A percentile compares a stretch with the other conserved stretches of the same genome.
These are phyloP conservation scores for Herpetospermum pedunculosum DNA, from an alignment of 306 rosid genomes.

Conservation along the genomic window DNA sequence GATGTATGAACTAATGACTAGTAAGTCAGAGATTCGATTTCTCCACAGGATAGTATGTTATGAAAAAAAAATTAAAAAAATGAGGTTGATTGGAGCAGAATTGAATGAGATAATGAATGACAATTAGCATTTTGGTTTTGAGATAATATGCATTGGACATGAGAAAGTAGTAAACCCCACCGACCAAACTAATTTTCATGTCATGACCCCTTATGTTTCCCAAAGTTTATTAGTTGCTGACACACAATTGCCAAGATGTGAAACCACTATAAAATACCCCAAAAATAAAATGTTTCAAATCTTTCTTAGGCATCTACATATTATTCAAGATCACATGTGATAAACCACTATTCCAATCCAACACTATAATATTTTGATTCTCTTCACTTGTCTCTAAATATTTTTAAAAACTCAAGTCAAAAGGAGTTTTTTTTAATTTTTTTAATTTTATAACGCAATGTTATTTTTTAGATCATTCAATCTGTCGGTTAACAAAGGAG, in stretches of 20 bases:
- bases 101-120: not conserved
- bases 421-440: not conserved
- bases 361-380: not conserved
- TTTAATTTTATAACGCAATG: not conserved
- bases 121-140: not conserved
- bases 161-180: not conserved
- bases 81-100: not conserved
- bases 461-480: not conserved
- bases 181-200: not conserved
- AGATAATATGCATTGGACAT: not conserved
- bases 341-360: not conserved
- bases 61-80: too few species aligned
- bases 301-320: not conserved
- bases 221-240: not conserved
- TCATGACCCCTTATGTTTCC: not conserved
- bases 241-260: slow-evolving; percentile 3
- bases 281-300: not conserved
- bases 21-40: too few species aligned
- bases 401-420: not conserved
- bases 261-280: not conserved
- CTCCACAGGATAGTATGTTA: too few species aligned
- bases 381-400: not conserved
- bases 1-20: too few species aligned
- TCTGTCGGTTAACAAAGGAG: too few species aligned
- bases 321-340: not conserved